These are phyloP conservation scores for Flagelloscypha sp. DNA, from an alignment of 768 basidiomycete species.

Conservation along the genomic window DNA sequence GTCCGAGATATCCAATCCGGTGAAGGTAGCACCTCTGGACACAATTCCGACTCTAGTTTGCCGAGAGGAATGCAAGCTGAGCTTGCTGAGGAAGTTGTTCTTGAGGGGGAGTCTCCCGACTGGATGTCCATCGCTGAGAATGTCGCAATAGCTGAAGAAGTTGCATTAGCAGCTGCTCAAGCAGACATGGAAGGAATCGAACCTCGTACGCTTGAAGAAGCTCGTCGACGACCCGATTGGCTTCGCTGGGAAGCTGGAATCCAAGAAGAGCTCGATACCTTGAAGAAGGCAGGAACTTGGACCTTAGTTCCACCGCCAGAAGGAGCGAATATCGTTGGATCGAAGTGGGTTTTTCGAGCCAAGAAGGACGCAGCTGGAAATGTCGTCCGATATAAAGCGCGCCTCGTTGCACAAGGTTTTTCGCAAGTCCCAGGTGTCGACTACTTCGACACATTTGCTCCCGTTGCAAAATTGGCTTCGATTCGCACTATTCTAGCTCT, in stretches of 20 bases:
- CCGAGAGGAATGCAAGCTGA: conserved; percentile 11
- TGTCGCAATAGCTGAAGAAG: conserved; percentile 15
- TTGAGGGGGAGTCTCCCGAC: conserved; percentile 9
- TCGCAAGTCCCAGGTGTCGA: conserved; percentile 30
- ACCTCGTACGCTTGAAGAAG: conserved; percentile 11
- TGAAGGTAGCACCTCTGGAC: no score
- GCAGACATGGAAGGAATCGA: conserved; percentile 9
- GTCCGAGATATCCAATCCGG: no score
- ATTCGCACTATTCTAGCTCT: conserved; percentile 23
- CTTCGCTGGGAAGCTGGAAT: conserved; percentile 19
- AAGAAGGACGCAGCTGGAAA: conserved; percentile 26
- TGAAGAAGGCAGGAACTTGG: conserved; percentile 22
- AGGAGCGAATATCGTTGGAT: conserved; percentile 18
- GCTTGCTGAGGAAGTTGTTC: conserved; percentile 3
- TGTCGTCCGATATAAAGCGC: conserved; percentile 24
- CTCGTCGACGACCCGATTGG: conserved; percentile 15
- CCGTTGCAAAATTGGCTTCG: conserved; percentile 18
- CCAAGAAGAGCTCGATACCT: conserved; percentile 19
- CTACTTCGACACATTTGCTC: conserved; percentile 26
- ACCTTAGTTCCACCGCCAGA: conserved; percentile 17
- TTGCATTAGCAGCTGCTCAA: conserved; percentile 20
- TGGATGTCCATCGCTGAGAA: conserved; percentile 10
- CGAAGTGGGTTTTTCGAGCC: conserved; percentile 26
- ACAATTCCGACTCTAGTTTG: no score
- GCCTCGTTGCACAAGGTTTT: conserved; percentile 33